phyloP scores from a whole-genome alignment of 352 stramenopile species.

The Globisporangium irregulare region DNA sequence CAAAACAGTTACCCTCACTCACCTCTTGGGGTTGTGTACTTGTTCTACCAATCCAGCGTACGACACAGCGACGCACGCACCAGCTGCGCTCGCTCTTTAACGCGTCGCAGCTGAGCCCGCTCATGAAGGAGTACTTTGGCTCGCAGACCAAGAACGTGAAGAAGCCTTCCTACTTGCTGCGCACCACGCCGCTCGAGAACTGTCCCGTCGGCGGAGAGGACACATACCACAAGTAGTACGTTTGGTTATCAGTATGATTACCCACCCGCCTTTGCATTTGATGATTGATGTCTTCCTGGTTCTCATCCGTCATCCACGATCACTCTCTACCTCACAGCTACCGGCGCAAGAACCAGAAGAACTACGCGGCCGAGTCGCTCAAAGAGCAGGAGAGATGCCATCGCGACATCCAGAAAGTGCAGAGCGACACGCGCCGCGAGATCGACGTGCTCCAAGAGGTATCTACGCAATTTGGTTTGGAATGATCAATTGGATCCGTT shows the following conservation, averaged over 20 bases:
- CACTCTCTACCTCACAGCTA: slow-evolving; percentile 30
- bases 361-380: slow-evolving; percentile 40
- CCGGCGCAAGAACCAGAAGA: slow-evolving; percentile 39
- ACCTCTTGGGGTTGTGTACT: not conserved
- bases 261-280: not conserved
- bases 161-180: slow-evolving; percentile 68
- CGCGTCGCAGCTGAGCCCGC: slow-evolving; percentile 68
- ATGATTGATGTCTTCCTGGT: not conserved
- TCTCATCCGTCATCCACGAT: not conserved
- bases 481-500: not conserved
- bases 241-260: not conserved
- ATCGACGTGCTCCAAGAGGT: slow-evolving; percentile 60
- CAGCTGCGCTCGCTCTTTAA: slow-evolving; percentile 78
- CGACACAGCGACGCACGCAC: slow-evolving; percentile 38
- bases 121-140: slow-evolving; percentile 77
- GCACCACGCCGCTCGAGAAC: slow-evolving; percentile 64
- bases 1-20: not conserved
- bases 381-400: slow-evolving; percentile 55
- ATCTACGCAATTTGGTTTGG: not conserved
- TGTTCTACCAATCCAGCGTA: slow-evolving; percentile 4
- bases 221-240: slow-evolving; percentile 76
- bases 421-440: slow-evolving; percentile 53
- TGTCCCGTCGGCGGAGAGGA: slow-evolving; percentile 78
- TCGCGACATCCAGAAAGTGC: slow-evolving; percentile 54
- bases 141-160: slow-evolving; percentile 56